A percentile compares a stretch with the other conserved stretches of the same genome.
Conservation (phyloP, 352 stramenopile species). For the Albugo candida region DNA sequence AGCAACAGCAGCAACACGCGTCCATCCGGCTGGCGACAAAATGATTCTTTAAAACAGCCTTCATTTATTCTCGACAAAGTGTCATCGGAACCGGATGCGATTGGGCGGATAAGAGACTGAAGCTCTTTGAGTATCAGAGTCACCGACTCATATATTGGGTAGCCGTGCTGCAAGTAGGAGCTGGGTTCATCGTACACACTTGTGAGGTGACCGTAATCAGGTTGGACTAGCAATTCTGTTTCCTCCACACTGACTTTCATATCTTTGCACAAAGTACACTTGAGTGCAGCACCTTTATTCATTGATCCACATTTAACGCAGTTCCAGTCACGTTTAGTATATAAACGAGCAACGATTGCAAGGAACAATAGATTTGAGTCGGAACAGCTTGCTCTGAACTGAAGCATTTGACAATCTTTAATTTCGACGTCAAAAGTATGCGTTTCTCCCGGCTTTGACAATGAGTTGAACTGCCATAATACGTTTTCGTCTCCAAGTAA, state of each 20-base stretch:
- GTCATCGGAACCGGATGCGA: no score
- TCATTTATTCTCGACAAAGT: no score
- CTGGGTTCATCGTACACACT: neutral
- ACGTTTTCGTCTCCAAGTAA: constrained; percentile 43
- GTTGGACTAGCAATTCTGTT: neutral
- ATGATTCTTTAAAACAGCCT: constrained; percentile 53
- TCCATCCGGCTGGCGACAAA: constrained; percentile 40
- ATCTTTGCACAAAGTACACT: constrained; percentile 26
- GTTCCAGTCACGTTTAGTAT: constrained; percentile 45
- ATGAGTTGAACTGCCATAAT: constrained; percentile 56
- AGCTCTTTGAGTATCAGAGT: constrained; percentile 7
- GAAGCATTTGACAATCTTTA: constrained; percentile 43
- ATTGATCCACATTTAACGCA: constrained; percentile 38
- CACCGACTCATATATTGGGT: constrained; percentile 8
- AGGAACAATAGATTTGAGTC: constrained; percentile 66
- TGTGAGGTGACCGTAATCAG: neutral
- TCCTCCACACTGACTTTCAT: constrained; percentile 10
- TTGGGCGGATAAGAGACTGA: neutral
- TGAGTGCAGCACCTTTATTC: constrained; percentile 38
- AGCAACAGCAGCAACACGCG: constrained; percentile 30
- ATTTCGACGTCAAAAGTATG: constrained; percentile 48
- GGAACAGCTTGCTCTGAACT: constrained; percentile 39
- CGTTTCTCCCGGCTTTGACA: constrained; percentile 16
- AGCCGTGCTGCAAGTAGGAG: neutral
- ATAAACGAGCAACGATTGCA: constrained; percentile 53